Conservation (phyloP, 2,329 filamentous ascomycete genomes). For the Macroventuria anomochaeta region DNA sequence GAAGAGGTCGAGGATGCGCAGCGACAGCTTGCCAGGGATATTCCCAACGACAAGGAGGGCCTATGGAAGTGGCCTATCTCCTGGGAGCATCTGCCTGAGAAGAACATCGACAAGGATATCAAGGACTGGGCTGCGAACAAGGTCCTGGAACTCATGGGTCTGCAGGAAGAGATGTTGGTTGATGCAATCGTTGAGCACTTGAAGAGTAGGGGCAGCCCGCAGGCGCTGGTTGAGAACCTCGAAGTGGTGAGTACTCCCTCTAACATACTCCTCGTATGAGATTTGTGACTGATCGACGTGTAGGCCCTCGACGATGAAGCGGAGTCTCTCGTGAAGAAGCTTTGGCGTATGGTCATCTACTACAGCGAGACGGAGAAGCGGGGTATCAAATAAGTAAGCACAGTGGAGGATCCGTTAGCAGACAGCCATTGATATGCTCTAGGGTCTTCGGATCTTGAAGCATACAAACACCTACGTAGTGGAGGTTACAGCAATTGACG, state of each 20-base stretch:
- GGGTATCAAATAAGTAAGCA: conserved; percentile 62
- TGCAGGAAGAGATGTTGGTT: conserved; percentile 94
- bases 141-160: conserved; percentile 93
- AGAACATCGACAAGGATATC: conserved; percentile 81
- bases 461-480: conserved; percentile 19
- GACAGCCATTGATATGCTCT: conserved; percentile 27
- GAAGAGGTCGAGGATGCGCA: conserved; percentile 87
- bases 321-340: conserved; percentile 90
- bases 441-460: conserved; percentile 32
- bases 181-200: conserved; percentile 91
- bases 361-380: conserved; percentile 94
- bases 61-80: conserved; percentile 93
- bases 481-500: conserved; percentile 8
- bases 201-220: conserved; percentile 74
- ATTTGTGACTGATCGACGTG: conserved; percentile 3
- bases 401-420: conserved; percentile 5
- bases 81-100: conserved; percentile 88
- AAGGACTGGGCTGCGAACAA: conserved; percentile 97
- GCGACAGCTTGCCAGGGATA: conserved; percentile 82
- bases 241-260: conserved; percentile 70
- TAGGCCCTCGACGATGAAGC: conserved; percentile 93
- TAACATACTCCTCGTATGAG: not conserved
- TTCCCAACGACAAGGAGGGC: conserved; percentile 83
- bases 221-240: conserved; percentile 81
- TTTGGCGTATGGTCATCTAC: conserved; percentile 99